Percentiles rank a stretch among this genome's conserved stretches.
These are phyloP conservation scores for Dryas drummondii DNA, from an alignment of 306 rosid species.

Conservation along the genomic window DNA sequence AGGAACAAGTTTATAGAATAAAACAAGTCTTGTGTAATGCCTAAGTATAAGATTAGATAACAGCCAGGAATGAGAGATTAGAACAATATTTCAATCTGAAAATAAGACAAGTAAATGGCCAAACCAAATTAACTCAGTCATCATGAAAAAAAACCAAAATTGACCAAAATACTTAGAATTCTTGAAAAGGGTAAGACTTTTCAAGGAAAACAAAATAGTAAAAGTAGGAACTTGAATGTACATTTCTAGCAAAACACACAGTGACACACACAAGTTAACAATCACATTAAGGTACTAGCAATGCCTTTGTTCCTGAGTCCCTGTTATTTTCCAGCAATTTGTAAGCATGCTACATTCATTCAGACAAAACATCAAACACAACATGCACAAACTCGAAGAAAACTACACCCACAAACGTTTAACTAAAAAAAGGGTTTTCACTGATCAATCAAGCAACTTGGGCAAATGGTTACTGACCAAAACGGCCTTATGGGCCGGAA, in stretches of 20 bases:
- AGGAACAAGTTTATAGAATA: neutral
- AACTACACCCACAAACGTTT: neutral
- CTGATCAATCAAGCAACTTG: neutral
- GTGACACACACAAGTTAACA: too few relatives aligned
- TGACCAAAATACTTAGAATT: neutral
- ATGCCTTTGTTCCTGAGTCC: too few relatives aligned
- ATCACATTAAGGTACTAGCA: too few relatives aligned
- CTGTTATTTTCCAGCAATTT: neutral
- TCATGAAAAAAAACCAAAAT: neutral
- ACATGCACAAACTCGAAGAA: neutral
- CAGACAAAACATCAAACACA: neutral
- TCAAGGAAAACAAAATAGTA: neutral
- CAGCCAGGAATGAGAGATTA: neutral
- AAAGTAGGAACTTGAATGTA: neutral
- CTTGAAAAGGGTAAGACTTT: neutral
- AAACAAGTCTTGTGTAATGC: neutral
- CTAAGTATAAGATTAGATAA: neutral
- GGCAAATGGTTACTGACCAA: conserved; percentile 49
- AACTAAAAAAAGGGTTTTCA: neutral
- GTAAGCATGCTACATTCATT: neutral
- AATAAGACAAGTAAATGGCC: neutral
- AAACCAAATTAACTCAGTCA: neutral
- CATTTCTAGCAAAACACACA: neutral
- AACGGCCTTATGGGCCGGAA: conserved; percentile 79
- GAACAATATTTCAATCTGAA: neutral